phyloP scores from a whole-genome alignment of 371 early-diverging fungal species.

The Batkoa obscura region DNA sequence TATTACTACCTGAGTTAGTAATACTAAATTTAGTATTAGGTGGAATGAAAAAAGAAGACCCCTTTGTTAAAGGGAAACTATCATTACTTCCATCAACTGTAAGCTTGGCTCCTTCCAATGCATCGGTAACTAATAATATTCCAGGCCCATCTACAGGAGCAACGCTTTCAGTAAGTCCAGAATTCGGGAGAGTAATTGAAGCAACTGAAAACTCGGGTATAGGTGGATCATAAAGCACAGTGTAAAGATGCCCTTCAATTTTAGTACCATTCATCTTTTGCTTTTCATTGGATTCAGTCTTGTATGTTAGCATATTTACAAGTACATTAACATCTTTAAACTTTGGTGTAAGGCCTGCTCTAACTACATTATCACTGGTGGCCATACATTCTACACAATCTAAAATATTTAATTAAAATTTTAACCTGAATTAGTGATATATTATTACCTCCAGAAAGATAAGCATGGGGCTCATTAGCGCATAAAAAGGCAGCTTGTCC shows the following conservation, averaged over 20 bases:
- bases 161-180: too few species aligned
- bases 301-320: conserved; percentile 82
- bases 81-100: neutral
- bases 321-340: conserved; percentile 88
- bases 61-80: neutral
- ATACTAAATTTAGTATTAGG: neutral
- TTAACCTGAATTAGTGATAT: conserved; percentile 1
- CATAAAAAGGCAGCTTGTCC: conserved; percentile 89
- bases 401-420: conserved; percentile 8
- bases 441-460: conserved; percentile 65
- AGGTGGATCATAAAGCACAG: conserved; percentile 81
- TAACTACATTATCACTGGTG: conserved; percentile 89
- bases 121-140: neutral
- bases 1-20: neutral
- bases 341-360: conserved; percentile 96
- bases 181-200: too few species aligned
- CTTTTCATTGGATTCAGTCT: conserved; percentile 47
- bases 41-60: neutral
- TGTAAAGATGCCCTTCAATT: conserved; percentile 13
- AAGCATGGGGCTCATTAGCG: conserved; percentile 95
- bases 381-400: conserved; percentile 98
- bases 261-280: conserved; percentile 43
- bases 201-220: conserved; percentile 86
- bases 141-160: neutral
- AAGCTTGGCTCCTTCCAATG: neutral